Conservation (phyloP, 441 rosid genomes). For the Populus trichocarpa region DNA sequence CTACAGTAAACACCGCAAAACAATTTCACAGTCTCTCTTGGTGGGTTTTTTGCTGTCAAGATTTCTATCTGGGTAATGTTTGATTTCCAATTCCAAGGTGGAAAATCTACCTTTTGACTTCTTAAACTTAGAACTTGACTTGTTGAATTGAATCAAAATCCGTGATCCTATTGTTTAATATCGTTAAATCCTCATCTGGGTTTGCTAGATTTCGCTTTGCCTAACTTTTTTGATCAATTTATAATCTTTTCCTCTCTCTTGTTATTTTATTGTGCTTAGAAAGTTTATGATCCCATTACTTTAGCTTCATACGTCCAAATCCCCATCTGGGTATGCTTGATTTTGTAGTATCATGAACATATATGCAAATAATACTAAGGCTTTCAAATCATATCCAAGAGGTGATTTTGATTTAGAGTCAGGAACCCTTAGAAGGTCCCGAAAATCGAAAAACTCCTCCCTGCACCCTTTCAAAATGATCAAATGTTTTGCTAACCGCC, state of each 20-base stretch:
- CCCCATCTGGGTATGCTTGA: constrained; percentile 36
- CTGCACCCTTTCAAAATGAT: constrained; percentile 48
- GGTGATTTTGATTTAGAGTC: constrained; percentile 80
- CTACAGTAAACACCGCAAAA: neutral
- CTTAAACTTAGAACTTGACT: neutral
- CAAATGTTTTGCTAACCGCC: constrained; percentile 47
- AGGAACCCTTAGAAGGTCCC: constrained; percentile 52
- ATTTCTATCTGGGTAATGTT: neutral
- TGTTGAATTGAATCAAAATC: neutral
- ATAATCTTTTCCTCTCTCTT: neutral
- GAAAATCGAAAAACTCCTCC: constrained; percentile 49
- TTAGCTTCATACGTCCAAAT: neutral
- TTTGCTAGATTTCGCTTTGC: neutral
- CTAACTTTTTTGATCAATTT: neutral
- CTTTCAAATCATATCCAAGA: constrained; percentile 70
- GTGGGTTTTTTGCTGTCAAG: neutral
- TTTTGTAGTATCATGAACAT: constrained; percentile 57
- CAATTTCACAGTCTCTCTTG: neutral
- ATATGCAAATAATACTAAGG: constrained; percentile 48
- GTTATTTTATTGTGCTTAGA: neutral
- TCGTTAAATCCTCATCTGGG: constrained; percentile 10
- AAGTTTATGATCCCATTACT: neutral
- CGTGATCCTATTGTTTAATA: neutral
- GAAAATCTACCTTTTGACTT: constrained; percentile 1
- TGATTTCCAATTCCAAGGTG: neutral